Percentiles rank a stretch among this genome's conserved stretches.
Evolutionary conservation across 257 asterid genomes (phyloP).

Genomic region (Petunia secreta): DNA sequence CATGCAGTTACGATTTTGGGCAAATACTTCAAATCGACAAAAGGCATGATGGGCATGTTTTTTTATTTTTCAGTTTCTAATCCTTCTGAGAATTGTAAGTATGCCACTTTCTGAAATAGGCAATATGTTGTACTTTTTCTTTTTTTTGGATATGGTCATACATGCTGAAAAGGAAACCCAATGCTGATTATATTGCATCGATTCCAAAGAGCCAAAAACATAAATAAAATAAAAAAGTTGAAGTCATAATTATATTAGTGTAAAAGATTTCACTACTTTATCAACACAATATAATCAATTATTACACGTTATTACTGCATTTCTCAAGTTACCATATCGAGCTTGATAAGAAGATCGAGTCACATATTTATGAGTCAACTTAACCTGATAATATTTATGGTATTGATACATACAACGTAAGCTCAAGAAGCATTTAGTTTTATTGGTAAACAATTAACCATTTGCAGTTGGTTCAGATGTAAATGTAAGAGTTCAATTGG

Average conservation of each 20-base stretch:
- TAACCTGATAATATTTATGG: no score
- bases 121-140: neutral
- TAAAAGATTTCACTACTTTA: no score
- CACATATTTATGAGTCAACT: no score
- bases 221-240: no score
- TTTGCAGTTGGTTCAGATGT: neutral
- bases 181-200: neutral
- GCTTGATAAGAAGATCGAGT: no score
- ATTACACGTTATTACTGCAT: no score
- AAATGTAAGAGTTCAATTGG: slow-evolving; percentile 12
- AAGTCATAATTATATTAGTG: no score
- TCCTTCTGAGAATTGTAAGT: neutral
- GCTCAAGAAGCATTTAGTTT: no score
- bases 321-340: no score
- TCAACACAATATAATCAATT: no score
- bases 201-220: neutral
- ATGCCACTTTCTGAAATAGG: slow-evolving; percentile 5
- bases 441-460: neutral
- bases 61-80: neutral
- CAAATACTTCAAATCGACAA: neutral
- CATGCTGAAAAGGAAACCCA: neutral
- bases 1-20: neutral
- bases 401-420: no score
- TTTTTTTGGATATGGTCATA: neutral
- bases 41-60: neutral